Base-by-base conservation (phyloP, 371 early-diverging fungal genomes). In the Rhizopus arrhizus region DNA sequence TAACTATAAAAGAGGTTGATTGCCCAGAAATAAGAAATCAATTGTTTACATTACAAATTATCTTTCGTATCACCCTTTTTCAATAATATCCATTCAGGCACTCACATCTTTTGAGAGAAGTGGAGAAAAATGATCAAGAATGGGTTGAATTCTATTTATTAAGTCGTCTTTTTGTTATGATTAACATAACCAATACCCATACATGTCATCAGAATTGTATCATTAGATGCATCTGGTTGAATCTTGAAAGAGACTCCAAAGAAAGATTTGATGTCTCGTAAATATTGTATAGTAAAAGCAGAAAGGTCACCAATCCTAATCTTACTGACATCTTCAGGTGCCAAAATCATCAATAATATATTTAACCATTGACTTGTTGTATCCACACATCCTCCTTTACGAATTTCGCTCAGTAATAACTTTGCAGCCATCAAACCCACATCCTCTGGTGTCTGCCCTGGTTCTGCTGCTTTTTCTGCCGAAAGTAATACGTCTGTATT, bases 301-400 rank as follows among this genome's bases (percentile, higher is more conserved):
- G 92, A 88, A 36, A 96, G 74, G 58, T 85, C 79, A 15, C 95
- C 97, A 28, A 95, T 66, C 31, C 94, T 81, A n/a, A 96, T 81
- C 69, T 95, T 95, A 52, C 91, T 83, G 16, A 95, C 97, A 77
- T 98, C 97, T 70, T 96, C 96, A 1, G 96, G 92, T 7, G 93
- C 85, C 33, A 96, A 71, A 1, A 91, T 89, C 91, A 95, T 89
- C 62, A 92, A 77, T 60, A 97, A 72, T 43, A 96, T 66, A 40
- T 85, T 83, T 56, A 96, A 66, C 89, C 96, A 95, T 78, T 97
- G 97, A 65, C 89, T 86, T 35, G 86, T 64, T 12, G 92, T 86
- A 69, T 95, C 97, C 12, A 95, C 92, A 66, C 91, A 91, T 2
- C 97, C 98, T 43, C 95, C 94, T 32, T 88, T 89, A 31, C 80